Base-by-base conservation (phyloP, 2,329 filamentous ascomycete genomes). In the Leptodontidium sp. region DNA sequence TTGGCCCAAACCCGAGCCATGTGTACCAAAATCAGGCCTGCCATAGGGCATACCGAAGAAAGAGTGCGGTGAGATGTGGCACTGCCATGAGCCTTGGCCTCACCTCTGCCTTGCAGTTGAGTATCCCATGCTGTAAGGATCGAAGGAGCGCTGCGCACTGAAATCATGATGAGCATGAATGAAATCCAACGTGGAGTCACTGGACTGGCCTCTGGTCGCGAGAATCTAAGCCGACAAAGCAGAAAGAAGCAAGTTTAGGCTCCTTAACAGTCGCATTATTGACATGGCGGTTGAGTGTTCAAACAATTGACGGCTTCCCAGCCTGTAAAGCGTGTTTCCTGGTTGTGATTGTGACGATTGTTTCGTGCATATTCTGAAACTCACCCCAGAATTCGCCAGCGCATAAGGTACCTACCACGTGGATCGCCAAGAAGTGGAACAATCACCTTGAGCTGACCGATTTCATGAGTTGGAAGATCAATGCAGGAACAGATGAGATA, bases 311-410 rank as follows among this genome's bases (percentile, higher is more conserved):
- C 17, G 38, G 8, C 4, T 11, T 40, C 11, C 24, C 35, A 59
- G 38, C 57, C 57, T 45, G 38, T 59, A 26, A 40, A 45, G 45
- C n/a, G 21, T 59, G 38, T 59, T 59, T 59, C 29, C 40, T 59
- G 21, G 21, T 15, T 26, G 57, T 45, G 57, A 17, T 59, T 59
- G 57, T 59, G 57, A 59, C n/a, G 57, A 26, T 59, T 59, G 57
- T 59, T 59, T 43, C 35, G 38, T 59, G 57, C 57, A 59, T 40
- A 59, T 59, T 43, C 57, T 59, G 57, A 59, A 59, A 59, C 57
- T 14, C 8, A 29, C n/a, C 57, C 57, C 38, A 26, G 57, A 35
- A 40, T 26, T 26, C 35, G 57, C 57, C 57, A 59, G 57, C 57
- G 57, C 57, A 59, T 59, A 59, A 59, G 21, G 8, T 43, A 26